Base-by-base conservation (phyloP, 768 basidiomycete genomes). In the Tylopilus subfusipes region DNA sequence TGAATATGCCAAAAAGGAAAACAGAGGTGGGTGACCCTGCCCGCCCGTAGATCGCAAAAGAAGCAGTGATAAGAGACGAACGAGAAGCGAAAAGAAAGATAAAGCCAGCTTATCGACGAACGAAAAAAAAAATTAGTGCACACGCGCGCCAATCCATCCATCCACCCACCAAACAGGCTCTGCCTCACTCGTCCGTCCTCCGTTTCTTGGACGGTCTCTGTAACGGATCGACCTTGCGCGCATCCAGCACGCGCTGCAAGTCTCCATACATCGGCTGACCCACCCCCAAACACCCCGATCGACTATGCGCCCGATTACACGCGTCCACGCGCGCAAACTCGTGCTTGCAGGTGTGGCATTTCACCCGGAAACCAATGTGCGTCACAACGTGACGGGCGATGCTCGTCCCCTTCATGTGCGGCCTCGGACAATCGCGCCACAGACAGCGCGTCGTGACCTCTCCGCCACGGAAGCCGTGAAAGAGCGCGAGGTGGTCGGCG, bases 321-420 rank as follows among this genome's bases (percentile, higher is more conserved):
- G 68, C 68, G 42, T 69, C 70, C 58, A 64, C 68, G 27, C 68
- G 59, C 36, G 68, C 70, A 55, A 70, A 72, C 55, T 68, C 68
- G 54, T 61, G 65, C 56, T 59, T 64, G 59, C 68, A 69, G 18
- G 64, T 60, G 47, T 59, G 50, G 24, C 68, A 69, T 42, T 68
- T 68, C 33, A 71, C 62, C 25, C 70, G 50, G 19, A 61, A 72
- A 1, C 70, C 68, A 19, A 69, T 57, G 19, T 69, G 68, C 39
- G 68, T 69, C 49, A 69, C 64, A 50, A 69, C 68, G 31, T 69
- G 68, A 5, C 70, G 63, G 9, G 68, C 68, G 19, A 69, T 71
- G 18, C 68, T 68, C 42, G 68, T 69, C 11, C 68, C 68, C 46
- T 71, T 69, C 68, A 69, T 69, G 3, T 65, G 59, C 18, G 59